phyloP scores from a whole-genome alignment of 768 basidiomycete genomes.

The Calocera cornea region DNA sequence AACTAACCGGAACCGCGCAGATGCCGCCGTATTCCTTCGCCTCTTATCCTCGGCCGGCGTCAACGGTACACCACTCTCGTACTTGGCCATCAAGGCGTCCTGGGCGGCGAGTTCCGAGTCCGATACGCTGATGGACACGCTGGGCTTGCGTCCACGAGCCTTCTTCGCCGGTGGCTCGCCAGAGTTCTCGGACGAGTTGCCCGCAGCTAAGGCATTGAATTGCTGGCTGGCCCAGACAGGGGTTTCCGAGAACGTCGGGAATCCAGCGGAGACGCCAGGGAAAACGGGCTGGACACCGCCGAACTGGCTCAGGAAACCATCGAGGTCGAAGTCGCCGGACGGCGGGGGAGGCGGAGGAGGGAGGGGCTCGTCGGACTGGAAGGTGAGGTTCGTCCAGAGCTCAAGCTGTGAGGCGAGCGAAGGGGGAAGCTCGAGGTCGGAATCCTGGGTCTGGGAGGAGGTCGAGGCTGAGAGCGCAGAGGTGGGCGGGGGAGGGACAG shows the following conservation, averaged over 20 bases:
- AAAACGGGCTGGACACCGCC: not conserved
- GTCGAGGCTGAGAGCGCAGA: not conserved
- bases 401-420: slow-evolving; percentile 55
- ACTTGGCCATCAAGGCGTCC: slow-evolving; percentile 4
- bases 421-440: not conserved
- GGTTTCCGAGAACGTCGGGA: slow-evolving; percentile 18
- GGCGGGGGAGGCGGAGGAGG: not conserved
- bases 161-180: slow-evolving; percentile 9
- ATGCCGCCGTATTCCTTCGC: slow-evolving; percentile 84
- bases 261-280: slow-evolving; percentile 24
- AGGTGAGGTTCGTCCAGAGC: slow-evolving; percentile 71
- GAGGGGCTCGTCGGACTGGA: slow-evolving; percentile 62
- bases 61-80: slow-evolving; percentile 19
- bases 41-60: slow-evolving; percentile 75
- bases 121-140: slow-evolving; percentile 1
- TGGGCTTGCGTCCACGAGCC: slow-evolving; percentile 7
- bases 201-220: slow-evolving; percentile 9
- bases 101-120: slow-evolving; percentile 4
- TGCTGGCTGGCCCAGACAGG: slow-evolving; percentile 22
- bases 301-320: not conserved
- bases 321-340: slow-evolving; percentile 5
- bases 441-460: not conserved
- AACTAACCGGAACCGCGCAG: slow-evolving; percentile 62
- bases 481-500: not conserved
- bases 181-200: not conserved